Conservation (phyloP, 225 moss, liverwort and hornwort species). For the Antitrichia curtipendula region DNA sequence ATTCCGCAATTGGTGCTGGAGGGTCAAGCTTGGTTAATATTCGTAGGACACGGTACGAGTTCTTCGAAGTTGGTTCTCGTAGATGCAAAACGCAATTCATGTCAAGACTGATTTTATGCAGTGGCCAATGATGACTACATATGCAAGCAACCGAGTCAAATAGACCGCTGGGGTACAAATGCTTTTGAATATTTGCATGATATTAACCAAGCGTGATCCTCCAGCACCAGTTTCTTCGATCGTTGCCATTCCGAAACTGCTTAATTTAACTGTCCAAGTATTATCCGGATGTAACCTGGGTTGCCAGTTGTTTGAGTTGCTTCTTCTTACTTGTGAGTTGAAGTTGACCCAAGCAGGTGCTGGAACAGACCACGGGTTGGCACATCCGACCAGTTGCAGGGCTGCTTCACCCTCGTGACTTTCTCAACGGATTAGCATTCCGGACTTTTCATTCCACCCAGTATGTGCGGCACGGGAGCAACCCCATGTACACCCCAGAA, state of each 20-base stretch:
- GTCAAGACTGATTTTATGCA: background rate
- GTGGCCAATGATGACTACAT: background rate
- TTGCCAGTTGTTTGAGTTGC: background rate
- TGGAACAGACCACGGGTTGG: constrained; percentile 43
- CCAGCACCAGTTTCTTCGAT: background rate
- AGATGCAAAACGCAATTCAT: background rate
- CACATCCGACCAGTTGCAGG: constrained; percentile 43
- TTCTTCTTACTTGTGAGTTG: background rate
- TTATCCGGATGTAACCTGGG: background rate
- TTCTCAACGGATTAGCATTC: constrained; percentile 52
- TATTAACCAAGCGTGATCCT: background rate
- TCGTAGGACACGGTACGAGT: background rate
- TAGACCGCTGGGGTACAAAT: background rate
- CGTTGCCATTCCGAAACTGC: background rate
- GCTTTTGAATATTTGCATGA: background rate
- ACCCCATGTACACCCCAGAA: constrained; percentile 54
- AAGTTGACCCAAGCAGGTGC: constrained; percentile 1
- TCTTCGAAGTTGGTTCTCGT: background rate
- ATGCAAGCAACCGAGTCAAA: background rate
- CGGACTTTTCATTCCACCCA: constrained; percentile 56
- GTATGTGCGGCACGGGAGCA: constrained; percentile 49
- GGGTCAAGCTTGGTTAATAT: background rate
- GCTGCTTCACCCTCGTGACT: constrained; percentile 47
- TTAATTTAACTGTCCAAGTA: background rate
- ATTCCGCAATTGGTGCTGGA: background rate